phyloP scores from a whole-genome alignment of 2,329 filamentous ascomycete genomes.

The Tolypocladium amazonense region DNA sequence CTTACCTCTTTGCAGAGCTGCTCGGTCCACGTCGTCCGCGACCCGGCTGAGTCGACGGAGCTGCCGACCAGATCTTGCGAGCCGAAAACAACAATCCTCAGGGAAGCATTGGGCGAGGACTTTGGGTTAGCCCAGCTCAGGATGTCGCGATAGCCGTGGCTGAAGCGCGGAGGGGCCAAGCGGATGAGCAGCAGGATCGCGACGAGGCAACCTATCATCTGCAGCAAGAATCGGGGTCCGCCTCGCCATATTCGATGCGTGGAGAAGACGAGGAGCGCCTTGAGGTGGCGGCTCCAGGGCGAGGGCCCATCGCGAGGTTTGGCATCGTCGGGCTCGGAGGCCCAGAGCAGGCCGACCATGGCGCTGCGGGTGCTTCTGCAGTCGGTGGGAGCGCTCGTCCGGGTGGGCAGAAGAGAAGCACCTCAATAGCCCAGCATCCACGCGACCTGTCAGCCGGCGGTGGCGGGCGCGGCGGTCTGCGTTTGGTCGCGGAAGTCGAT shows the following conservation, averaged over 20 bases:
- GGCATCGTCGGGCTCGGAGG: background rate
- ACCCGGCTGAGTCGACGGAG: constrained; percentile 14
- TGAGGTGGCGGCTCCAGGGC: constrained; percentile 9
- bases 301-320: constrained; percentile 10
- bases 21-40: constrained; percentile 32
- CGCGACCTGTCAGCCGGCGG: background rate
- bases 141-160: constrained; percentile 13
- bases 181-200: constrained; percentile 16
- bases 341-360: background rate
- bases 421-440: background rate
- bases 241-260: constrained; percentile 30
- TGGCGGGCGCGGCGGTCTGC: background rate
- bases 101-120: constrained; percentile 15
- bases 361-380: background rate
- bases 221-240: constrained; percentile 18
- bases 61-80: constrained; percentile 35
- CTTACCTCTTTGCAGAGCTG: constrained; percentile 36
- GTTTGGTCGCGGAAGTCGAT: background rate
- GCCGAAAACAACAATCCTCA: constrained; percentile 43
- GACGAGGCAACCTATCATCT: constrained; percentile 13
- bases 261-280: constrained; percentile 25
- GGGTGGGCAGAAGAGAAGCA: background rate
- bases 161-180: constrained; percentile 10
- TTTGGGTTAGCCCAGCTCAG: constrained; percentile 10
- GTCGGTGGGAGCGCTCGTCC: background rate